A percentile compares a stretch with the other conserved stretches of the same genome.
Evolutionary conservation across 176 grass and related monocot genomes (phyloP).

Genomic region (Musa troglodytarum): DNA sequence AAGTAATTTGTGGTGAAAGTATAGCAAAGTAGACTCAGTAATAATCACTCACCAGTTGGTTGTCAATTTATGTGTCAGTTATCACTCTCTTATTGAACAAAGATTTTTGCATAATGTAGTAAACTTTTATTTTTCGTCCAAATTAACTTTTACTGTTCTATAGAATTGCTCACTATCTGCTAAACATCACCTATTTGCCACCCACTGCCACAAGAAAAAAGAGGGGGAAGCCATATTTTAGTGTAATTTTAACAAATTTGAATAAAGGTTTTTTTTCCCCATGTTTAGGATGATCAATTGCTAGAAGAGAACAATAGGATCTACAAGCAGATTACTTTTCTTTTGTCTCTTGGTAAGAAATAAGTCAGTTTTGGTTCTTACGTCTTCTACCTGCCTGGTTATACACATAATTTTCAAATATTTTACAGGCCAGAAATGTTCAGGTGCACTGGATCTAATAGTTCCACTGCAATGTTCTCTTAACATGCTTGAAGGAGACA

Average conservation of each 20-base stretch:
- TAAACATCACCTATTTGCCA: neutral
- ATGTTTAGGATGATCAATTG: conserved; percentile 31
- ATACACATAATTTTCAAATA: neutral
- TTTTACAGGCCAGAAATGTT: conserved; percentile 11
- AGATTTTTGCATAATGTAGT: neutral
- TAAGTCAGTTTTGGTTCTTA: neutral
- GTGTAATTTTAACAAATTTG: neutral
- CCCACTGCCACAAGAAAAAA: neutral
- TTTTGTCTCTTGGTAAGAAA: conserved; percentile 50
- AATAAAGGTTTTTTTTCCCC: neutral
- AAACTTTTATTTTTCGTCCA: conserved; percentile 1
- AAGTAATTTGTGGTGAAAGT: no score
- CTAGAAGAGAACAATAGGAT: conserved; percentile 35
- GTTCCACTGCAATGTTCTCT: conserved; percentile 62
- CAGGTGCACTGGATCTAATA: conserved; percentile 30
- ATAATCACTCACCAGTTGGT: neutral
- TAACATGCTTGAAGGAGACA: conserved; percentile 98
- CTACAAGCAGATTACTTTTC: conserved; percentile 70
- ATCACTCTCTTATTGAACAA: neutral
- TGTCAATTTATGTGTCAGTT: neutral
- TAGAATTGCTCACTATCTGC: neutral
- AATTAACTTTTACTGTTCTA: neutral
- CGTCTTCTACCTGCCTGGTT: neutral
- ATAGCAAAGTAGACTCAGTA: neutral
- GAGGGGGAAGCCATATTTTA: neutral